Conservation (phyloP, 2,329 filamentous ascomycete genomes). For the Seiridium unicorne region DNA sequence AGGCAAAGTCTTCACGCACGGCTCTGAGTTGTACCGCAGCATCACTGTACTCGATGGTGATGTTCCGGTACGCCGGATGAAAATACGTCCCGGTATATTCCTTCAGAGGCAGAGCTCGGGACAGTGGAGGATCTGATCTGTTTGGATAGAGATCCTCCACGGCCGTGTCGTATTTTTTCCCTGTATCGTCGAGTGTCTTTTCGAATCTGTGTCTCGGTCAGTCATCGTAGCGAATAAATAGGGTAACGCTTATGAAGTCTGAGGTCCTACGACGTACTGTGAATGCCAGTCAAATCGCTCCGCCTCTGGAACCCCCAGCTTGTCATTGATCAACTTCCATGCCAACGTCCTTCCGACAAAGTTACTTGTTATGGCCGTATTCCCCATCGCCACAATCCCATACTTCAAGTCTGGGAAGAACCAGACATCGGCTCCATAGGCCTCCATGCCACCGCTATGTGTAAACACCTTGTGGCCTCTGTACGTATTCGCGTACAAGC, state of each 20-base stretch:
- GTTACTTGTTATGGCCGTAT: constrained; percentile 40
- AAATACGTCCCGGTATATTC: constrained; percentile 41
- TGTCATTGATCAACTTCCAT: constrained; percentile 39
- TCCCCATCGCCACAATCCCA: constrained; percentile 41
- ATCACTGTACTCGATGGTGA: constrained; percentile 22
- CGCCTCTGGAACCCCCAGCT: constrained; percentile 29
- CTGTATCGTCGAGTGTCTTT: constrained; percentile 12
- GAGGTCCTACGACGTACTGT: constrained; percentile 21
- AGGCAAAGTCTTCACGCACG: constrained; percentile 26
- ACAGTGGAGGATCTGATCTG: constrained; percentile 31
- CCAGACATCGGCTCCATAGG: constrained; percentile 40
- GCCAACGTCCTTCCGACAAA: constrained; percentile 28
- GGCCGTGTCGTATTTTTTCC: constrained; percentile 27
- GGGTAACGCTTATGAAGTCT: not conserved
- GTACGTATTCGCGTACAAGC: constrained; percentile 37
- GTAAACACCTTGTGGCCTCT: constrained; percentile 38
- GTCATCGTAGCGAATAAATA: not conserved
- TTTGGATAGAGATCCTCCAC: constrained; percentile 35
- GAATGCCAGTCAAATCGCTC: constrained; percentile 35
- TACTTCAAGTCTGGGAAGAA: constrained; percentile 43
- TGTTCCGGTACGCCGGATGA: constrained; percentile 40
- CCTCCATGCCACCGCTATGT: constrained; percentile 43
- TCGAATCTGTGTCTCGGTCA: constrained; percentile 14
- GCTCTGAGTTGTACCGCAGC: constrained; percentile 18
- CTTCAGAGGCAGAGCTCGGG: constrained; percentile 31